Evolutionary conservation across 257 asterid species (phyloP).

Genomic region (Echium plantagineum): DNA sequence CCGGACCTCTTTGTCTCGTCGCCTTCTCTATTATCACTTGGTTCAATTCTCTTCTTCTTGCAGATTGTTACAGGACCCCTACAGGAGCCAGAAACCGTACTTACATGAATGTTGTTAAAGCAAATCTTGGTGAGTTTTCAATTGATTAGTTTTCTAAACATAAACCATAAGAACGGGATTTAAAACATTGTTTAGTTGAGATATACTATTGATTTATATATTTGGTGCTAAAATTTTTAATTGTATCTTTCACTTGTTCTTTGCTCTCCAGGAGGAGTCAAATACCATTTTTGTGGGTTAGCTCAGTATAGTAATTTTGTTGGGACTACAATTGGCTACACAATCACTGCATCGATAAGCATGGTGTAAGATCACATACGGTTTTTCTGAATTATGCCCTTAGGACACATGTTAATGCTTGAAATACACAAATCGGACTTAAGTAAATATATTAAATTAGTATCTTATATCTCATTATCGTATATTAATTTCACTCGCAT

Average conservation of each 20-base stretch:
- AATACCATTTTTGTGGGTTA: slow-evolving; percentile 52
- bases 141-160: no score
- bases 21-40: background rate
- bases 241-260: no score
- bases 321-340: slow-evolving; percentile 68
- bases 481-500: no score
- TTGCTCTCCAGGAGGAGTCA: slow-evolving; percentile 35
- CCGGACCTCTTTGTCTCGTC: background rate
- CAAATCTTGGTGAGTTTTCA: background rate
- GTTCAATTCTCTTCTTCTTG: background rate
- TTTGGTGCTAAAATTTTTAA: no score
- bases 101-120: background rate
- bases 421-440: background rate
- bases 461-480: background rate
- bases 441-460: no score
- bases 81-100: background rate
- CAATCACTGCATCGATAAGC: slow-evolving; percentile 64
- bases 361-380: slow-evolving; percentile 48
- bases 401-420: no score
- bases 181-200: no score
- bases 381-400: no score
- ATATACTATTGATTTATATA: no score
- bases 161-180: no score
- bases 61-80: background rate
- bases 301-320: slow-evolving; percentile 61